phyloP scores from a whole-genome alignment of 2,329 filamentous ascomycete species.

The Trichoderma sp. region DNA sequence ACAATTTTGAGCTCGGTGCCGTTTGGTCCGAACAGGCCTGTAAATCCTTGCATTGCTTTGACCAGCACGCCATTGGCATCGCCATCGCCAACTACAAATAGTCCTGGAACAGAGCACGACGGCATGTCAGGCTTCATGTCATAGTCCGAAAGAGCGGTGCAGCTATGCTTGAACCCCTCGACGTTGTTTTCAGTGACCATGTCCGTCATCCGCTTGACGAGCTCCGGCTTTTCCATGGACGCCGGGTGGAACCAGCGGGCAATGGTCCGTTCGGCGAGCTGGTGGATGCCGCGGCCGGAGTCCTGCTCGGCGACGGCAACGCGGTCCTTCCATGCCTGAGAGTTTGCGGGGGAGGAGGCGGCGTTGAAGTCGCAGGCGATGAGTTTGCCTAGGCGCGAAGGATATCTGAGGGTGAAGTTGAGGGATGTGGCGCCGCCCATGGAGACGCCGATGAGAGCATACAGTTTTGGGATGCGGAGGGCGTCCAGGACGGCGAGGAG shows the following conservation, averaged over 20 bases:
- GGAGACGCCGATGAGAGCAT: conserved; percentile 72
- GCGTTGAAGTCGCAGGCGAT: conserved; percentile 80
- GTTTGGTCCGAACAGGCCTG: conserved; percentile 53
- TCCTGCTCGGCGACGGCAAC: conserved; percentile 65
- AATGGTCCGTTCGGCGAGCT: conserved; percentile 71
- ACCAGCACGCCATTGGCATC: conserved; percentile 73
- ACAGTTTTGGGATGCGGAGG: conserved; percentile 67
- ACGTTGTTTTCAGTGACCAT: conserved; percentile 72
- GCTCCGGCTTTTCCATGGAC: conserved; percentile 48
- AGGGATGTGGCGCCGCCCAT: conserved; percentile 79
- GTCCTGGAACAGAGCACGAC: conserved; percentile 56
- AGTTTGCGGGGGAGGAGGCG: conserved; percentile 71
- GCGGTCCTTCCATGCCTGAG: conserved; percentile 76
- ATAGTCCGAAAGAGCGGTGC: conserved; percentile 72
- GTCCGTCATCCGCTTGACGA: conserved; percentile 60
- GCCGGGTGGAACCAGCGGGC: conserved; percentile 75
- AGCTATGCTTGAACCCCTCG: conserved; percentile 66
- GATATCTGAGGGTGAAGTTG: conserved; percentile 69
- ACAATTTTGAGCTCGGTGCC: conserved; percentile 65
- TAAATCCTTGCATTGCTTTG: conserved; percentile 78
- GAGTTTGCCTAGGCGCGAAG: conserved; percentile 60
- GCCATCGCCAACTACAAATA: conserved; percentile 71
- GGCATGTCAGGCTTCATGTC: conserved; percentile 62
- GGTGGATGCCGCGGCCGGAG: conserved; percentile 60
- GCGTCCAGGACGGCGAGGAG: conserved; percentile 66